Evolutionary conservation across 2,329 filamentous ascomycete genomes (phyloP), one percentile per base, ranked within the genome.

Genomic region (Pleurostoma richardsiae): DNA sequence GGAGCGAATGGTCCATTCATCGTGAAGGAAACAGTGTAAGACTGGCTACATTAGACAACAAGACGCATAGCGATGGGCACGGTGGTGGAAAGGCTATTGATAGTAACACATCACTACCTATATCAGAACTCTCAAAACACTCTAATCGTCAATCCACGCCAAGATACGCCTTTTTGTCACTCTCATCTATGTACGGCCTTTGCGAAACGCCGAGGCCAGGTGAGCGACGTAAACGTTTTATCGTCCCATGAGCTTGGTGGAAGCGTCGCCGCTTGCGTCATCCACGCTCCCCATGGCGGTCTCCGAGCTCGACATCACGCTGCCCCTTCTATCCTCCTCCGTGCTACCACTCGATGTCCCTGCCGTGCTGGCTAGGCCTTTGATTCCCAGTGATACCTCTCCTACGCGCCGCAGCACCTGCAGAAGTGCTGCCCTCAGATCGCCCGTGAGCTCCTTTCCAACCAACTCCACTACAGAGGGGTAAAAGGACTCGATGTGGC

Each of bases 401-500:
- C 94, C 95, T 2, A 97, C 85, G 36, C 91, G 77, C 55, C 85
- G 77, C 51, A 96, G 74, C 28, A 97, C 76, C 1, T 82, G 78
- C 51, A 96, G 83, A 39, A 99, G 74, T 1, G 88, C 86, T 7
- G 81, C 68, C 50, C 95, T 82, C 30, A 97, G 74, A 53, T 99
- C 94, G 2, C 77, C 63, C 8, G 83, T 88, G 55, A 96, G 77
- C 54, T 97, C 92, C 50, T 89, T 88, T 52, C 79, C 81, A 46
- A 99, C 73, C 11, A 99, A 71, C 45, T 95, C 90, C 0, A 97
- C 83, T 4, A 84, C 81, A 11, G 96, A 72, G 3, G 91, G 90
- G 60, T 96, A 96, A 65, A 99, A 97, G 4, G 83, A 83, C 41
- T 80, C 74, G 6, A 96, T 79, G 57, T 97, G 85, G 48, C 84